phyloP scores from a whole-genome alignment of 805 yeast species.

The Schwanniomyces occidentalis region DNA sequence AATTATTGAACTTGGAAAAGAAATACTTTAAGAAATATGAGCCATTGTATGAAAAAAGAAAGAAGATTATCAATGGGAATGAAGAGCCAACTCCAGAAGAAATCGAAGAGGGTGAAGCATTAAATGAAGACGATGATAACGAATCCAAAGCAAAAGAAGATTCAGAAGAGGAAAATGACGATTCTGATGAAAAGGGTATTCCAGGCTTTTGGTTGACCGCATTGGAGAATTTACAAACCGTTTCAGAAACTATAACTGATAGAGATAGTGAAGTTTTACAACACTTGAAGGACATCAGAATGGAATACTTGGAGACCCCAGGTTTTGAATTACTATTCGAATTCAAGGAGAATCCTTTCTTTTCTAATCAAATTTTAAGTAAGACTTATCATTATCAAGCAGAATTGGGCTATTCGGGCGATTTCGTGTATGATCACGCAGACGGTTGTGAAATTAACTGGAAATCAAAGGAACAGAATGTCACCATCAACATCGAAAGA shows the following conservation, averaged over 20 bases:
- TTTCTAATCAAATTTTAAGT: conserved; percentile 67
- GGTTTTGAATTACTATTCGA: conserved; percentile 88
- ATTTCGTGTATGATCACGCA: conserved; percentile 95
- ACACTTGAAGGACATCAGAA: conserved; percentile 64
- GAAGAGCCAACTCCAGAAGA: conserved; percentile 79
- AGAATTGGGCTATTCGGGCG: conserved; percentile 92
- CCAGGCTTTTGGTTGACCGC: conserved; percentile 98
- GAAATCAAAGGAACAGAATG: conserved; percentile 77
- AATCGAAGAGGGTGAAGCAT: conserved; percentile 71
- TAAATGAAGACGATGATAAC: conserved; percentile 57
- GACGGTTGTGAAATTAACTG: conserved; percentile 87
- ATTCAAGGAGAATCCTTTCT: conserved; percentile 73
- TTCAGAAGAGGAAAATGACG: conserved; percentile 42
- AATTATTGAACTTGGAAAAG: conserved; percentile 82
- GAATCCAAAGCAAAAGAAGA: conserved; percentile 42
- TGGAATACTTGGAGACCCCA: conserved; percentile 79
- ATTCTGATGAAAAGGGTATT: conserved; percentile 61
- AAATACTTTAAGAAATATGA: conserved; percentile 69
- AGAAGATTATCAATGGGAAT: conserved; percentile 67
- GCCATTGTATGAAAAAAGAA: conserved; percentile 76
- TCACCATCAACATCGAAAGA: conserved; percentile 84
- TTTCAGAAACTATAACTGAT: conserved; percentile 83
- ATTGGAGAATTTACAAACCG: conserved; percentile 77
- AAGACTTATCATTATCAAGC: conserved; percentile 94
- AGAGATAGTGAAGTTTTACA: conserved; percentile 84